Percentiles rank a stretch among this genome's conserved stretches.
Conservation (phyloP, 805 yeast genomes). For the Candida verbasci region DNA sequence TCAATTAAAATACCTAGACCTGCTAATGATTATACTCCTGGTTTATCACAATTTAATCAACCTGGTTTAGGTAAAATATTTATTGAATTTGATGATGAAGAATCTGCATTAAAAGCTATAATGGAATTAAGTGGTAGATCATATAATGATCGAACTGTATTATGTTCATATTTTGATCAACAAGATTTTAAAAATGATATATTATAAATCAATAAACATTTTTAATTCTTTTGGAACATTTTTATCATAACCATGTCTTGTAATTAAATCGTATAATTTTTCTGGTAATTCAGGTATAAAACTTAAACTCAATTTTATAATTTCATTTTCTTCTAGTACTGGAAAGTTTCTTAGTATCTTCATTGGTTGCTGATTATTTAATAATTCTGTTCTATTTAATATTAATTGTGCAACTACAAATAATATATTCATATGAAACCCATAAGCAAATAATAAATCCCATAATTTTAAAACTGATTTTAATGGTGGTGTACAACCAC, state of each 20-base stretch:
- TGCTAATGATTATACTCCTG: constrained; percentile 43
- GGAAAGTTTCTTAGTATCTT: constrained; percentile 70
- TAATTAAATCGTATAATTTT: constrained; percentile 56
- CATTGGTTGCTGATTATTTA: constrained; percentile 68
- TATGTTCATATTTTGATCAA: constrained; percentile 61
- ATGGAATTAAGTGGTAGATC: constrained; percentile 59
- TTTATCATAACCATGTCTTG: constrained; percentile 59
- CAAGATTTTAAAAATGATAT: constrained; percentile 37
- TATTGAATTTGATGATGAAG: constrained; percentile 54
- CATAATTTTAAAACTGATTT: constrained; percentile 71
- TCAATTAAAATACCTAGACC: constrained; percentile 62
- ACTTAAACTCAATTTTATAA: constrained; percentile 74
- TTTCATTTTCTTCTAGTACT: constrained; percentile 61
- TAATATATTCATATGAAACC: constrained; percentile 80
- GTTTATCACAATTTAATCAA: constrained; percentile 30
- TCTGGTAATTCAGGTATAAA: constrained; percentile 73
- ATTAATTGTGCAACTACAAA: constrained; percentile 81
- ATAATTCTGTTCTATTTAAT: constrained; percentile 58
- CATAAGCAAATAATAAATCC: constrained; percentile 91
- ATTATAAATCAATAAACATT: constrained; percentile 4
- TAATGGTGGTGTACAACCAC: constrained; percentile 87
- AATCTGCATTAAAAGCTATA: constrained; percentile 52
- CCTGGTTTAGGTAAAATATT: constrained; percentile 71
- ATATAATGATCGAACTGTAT: constrained; percentile 64
- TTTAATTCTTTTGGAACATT: constrained; percentile 33